Base-by-base conservation (phyloP, 495 filamentous ascomycete species). In the Cercophora newfieldiana region DNA sequence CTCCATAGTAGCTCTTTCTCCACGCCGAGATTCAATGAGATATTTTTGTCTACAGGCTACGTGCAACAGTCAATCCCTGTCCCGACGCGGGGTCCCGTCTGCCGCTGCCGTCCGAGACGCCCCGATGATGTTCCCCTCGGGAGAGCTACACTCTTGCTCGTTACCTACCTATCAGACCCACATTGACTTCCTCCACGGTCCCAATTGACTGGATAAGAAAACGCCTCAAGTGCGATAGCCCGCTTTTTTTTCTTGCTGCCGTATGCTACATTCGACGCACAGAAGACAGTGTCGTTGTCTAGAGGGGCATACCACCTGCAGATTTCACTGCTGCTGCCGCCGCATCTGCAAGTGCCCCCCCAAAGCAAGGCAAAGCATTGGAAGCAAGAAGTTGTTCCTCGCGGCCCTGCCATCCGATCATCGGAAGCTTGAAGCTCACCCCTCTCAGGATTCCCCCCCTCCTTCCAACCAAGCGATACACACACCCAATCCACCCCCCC, bases 171-270 rank as follows among this genome's bases (percentile, higher is more conserved):
- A n/a, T 24, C 18, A 16, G 18, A n/a, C 21, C 56, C 56, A 59
- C 56, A 21, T 31, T 59, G 28, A 21, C 30, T 65, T 12, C 48
- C 28, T n/a, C 61, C 66, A 71, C 71, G 56, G 66, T 71, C 67
- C 69, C 71, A 71, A 73, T 67, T 68, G 69, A 73, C 61, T 73
- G 71, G 69, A 67, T 69, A 58, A 51, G 50, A 69, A 63, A 56
- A 50, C 48, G n/a, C 21, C 37, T 50, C 19, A 21, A 24, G 55
- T 58, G 29, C 18, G 18, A 58, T 24, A 58, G 21, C 7, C 51
- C 49, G 12, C 51, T 54, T 64, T 64, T 55, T 26, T 49, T n/a
- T 25, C 33, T 29, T 18, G 18, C 33, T 60, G 30, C 44, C 30
- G 44, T 29, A 28, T 51, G 7, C 37, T 44, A 44, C 37, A 8